phyloP scores from a whole-genome alignment of 2,329 filamentous ascomycete species.

The Ascochyta rabiei region DNA sequence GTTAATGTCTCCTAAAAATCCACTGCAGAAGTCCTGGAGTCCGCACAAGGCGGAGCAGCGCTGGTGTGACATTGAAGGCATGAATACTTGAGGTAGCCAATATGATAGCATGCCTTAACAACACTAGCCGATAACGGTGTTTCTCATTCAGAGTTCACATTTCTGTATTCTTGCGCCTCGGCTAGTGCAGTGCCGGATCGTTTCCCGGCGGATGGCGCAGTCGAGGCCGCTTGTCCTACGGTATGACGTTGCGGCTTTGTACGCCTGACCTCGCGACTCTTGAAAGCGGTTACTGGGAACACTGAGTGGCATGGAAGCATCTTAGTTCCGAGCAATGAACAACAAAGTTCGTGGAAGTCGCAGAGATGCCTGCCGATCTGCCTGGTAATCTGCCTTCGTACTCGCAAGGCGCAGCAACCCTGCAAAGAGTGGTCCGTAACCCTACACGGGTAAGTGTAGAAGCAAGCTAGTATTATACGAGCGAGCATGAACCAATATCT shows the following conservation, averaged over 20 bases:
- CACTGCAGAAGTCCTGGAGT: too few species aligned
- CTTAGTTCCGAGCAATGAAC: neutral
- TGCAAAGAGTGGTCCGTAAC: neutral
- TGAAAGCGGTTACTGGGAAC: neutral
- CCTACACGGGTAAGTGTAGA: neutral
- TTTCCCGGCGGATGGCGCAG: neutral
- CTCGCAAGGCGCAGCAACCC: neutral
- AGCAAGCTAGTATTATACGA: neutral
- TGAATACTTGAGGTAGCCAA: neutral
- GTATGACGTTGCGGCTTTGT: constrained; percentile 1
- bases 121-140: neutral
- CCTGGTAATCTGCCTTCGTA: constrained; percentile 5
- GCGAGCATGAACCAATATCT: neutral
- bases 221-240: neutral
- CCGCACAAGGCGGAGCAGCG: neutral
- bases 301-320: neutral
- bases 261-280: neutral
- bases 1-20: too few species aligned
- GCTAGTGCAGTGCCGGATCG: neutral
- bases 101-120: neutral
- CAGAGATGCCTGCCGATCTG: neutral
- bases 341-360: neutral
- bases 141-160: neutral
- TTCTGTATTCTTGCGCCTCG: neutral
- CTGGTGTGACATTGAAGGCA: neutral